Evolutionary conservation across 108 stramenopile genomes (phyloP).

Genomic region (Cyclostephanos tholiformis): DNA sequence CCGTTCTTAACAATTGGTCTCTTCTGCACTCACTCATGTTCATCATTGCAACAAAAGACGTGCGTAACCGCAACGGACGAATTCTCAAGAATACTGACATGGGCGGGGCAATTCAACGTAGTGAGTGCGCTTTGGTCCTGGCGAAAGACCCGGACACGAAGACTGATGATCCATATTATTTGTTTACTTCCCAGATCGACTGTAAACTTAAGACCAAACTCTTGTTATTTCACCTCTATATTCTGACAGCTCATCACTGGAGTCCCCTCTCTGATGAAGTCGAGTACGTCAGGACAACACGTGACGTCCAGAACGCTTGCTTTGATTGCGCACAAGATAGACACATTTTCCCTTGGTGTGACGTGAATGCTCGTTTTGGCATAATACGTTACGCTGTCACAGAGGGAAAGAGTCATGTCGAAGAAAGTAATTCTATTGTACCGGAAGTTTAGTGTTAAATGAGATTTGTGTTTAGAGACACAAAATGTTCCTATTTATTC

Average conservation of each 20-base stretch:
- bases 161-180: not conserved
- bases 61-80: slow-evolving; percentile 75
- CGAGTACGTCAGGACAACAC: slow-evolving; percentile 69
- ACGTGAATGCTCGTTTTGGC: slow-evolving; percentile 87
- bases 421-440: not conserved
- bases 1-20: too few species aligned
- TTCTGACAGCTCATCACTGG: slow-evolving; percentile 83
- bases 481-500: not conserved
- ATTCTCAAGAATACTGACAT: slow-evolving; percentile 72
- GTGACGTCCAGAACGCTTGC: slow-evolving; percentile 64
- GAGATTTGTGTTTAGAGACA: not conserved
- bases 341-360: slow-evolving; percentile 86
- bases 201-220: not conserved
- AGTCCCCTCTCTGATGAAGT: slow-evolving; percentile 85
- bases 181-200: not conserved
- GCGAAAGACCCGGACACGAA: not conserved
- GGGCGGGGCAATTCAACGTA: slow-evolving; percentile 57
- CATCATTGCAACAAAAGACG: slow-evolving; percentile 19
- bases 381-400: slow-evolving; percentile 62
- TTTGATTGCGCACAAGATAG: slow-evolving; percentile 91
- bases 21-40: too few species aligned
- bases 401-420: not conserved
- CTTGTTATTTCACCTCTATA: not conserved
- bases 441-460: not conserved
- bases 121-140: not conserved